A percentile compares a stretch with the other conserved stretches of the same genome.
Conservation (phyloP, 2,329 filamentous ascomycete species). For the Corynespora cassiicola region DNA sequence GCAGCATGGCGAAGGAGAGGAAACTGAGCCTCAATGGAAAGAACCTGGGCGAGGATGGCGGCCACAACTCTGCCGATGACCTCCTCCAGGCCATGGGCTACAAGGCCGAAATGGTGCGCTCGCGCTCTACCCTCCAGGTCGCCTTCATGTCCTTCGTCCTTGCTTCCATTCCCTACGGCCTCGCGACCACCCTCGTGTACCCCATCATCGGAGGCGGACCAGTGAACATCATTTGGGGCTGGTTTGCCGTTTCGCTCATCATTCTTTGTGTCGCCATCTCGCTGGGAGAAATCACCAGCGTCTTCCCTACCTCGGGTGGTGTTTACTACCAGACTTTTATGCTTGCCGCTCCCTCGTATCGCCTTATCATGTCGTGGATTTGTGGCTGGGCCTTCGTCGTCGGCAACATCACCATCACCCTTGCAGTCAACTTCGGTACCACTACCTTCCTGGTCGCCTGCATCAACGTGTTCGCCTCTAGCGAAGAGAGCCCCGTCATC, state of each 20-base stretch:
- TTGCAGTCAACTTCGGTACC: slow-evolving; percentile 82
- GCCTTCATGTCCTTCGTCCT: slow-evolving; percentile 80
- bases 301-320: slow-evolving; percentile 78
- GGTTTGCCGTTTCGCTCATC: slow-evolving; percentile 71
- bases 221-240: slow-evolving; percentile 75
- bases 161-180: slow-evolving; percentile 75
- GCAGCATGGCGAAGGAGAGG: slow-evolving; percentile 30
- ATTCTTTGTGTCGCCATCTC: slow-evolving; percentile 73
- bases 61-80: slow-evolving; percentile 61
- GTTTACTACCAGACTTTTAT: slow-evolving; percentile 83
- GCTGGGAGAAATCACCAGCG: slow-evolving; percentile 75
- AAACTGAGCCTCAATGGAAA: slow-evolving; percentile 31
- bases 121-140: slow-evolving; percentile 71
- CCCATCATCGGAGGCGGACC: slow-evolving; percentile 71
- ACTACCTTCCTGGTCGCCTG: slow-evolving; percentile 61
- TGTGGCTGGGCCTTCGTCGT: slow-evolving; percentile 79
- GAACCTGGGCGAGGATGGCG: slow-evolving; percentile 29
- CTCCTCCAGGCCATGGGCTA: slow-evolving; percentile 70
- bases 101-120: slow-evolving; percentile 69
- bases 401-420: slow-evolving; percentile 81
- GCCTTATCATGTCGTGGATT: slow-evolving; percentile 71
- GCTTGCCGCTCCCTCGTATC: slow-evolving; percentile 67
- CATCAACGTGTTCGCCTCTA: slow-evolving; percentile 61
- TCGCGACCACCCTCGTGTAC: slow-evolving; percentile 73
- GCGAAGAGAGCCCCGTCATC: slow-evolving; percentile 54